phyloP scores from a whole-genome alignment of 768 basidiomycete species.

The Nidularia sp. region DNA sequence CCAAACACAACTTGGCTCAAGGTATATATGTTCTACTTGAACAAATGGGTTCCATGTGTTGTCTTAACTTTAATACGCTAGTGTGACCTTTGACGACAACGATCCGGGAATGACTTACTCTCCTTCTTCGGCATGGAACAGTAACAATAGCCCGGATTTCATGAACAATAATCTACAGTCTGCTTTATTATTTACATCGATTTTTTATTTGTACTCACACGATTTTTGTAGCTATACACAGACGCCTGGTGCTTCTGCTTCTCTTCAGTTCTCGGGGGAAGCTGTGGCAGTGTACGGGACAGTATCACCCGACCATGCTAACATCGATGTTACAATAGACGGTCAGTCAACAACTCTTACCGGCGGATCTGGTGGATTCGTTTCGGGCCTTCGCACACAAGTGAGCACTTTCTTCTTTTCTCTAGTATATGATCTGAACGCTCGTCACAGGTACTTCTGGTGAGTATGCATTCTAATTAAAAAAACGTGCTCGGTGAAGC shows the following conservation, averaged over 20 bases:
- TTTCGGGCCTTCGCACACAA: conserved; percentile 24
- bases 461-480: conserved; percentile 1
- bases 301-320: conserved; percentile 45
- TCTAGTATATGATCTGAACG: neutral
- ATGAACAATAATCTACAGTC: conserved; percentile 41
- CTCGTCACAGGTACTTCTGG: conserved; percentile 10
- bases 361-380: conserved; percentile 30
- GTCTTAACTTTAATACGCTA: too few relatives aligned
- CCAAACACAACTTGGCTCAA: conserved; percentile 6
- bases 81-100: conserved; percentile 36
- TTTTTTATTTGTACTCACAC: neutral
- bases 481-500: neutral
- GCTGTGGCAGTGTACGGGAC: conserved; percentile 54
- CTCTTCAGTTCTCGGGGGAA: conserved; percentile 42
- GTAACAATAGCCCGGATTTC: conserved; percentile 21
- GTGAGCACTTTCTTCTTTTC: conserved; percentile 10
- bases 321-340: conserved; percentile 43
- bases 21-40: too few relatives aligned
- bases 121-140: conserved; percentile 33
- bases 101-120: conserved; percentile 31
- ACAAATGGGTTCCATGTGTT: too few relatives aligned
- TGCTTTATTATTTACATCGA: conserved; percentile 7
- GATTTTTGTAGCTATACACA: conserved; percentile 31
- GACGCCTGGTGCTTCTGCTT: conserved; percentile 33
- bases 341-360: conserved; percentile 20